These are phyloP conservation scores for Scheffersomyces lignosus DNA, from an alignment of 805 yeast genomes.

Conservation along the genomic window DNA sequence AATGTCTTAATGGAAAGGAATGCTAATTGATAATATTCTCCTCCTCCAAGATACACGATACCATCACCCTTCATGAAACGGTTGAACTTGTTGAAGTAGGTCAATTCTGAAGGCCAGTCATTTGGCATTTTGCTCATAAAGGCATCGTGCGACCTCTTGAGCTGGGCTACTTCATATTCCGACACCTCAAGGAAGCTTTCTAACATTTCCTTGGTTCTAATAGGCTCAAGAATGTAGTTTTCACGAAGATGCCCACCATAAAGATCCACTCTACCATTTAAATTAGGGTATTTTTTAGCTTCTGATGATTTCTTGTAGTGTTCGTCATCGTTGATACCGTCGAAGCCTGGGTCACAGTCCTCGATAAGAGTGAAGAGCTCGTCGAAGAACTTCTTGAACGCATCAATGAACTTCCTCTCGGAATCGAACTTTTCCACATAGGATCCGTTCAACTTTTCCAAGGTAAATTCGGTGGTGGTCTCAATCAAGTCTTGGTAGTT, in stretches of 20 bases:
- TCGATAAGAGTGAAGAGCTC: slow-evolving; percentile 18
- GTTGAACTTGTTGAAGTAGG: slow-evolving; percentile 19
- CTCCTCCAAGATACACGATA: slow-evolving; percentile 42
- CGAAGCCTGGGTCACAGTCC: slow-evolving; percentile 20
- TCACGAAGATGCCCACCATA: slow-evolving; percentile 39
- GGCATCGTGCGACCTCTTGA: slow-evolving; percentile 21
- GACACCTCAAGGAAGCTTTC: slow-evolving; percentile 19
- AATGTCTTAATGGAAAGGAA: slow-evolving; percentile 33
- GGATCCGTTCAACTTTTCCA: slow-evolving; percentile 1
- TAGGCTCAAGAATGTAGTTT: slow-evolving; percentile 26
- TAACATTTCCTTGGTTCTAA: slow-evolving; percentile 27
- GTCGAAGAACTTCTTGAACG: slow-evolving; percentile 19
- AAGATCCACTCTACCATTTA: slow-evolving; percentile 26
- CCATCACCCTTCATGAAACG: slow-evolving; percentile 38
- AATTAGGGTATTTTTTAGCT: slow-evolving; percentile 16
- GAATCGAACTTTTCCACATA: slow-evolving; percentile 5
- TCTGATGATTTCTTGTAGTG: slow-evolving; percentile 23
- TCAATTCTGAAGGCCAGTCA: slow-evolving; percentile 20
- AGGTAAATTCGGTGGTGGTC: background rate
- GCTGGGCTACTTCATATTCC: slow-evolving; percentile 15
- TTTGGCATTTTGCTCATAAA: slow-evolving; percentile 22
- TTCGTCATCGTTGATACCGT: slow-evolving; percentile 22
- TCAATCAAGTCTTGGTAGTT: slow-evolving; percentile 12
- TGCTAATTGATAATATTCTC: slow-evolving; percentile 33
- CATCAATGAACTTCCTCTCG: slow-evolving; percentile 14